Evolutionary conservation across 768 basidiomycete species (phyloP), one percentile per base, ranked within the genome.

Genomic region (Termitomyces eurrhizus): DNA sequence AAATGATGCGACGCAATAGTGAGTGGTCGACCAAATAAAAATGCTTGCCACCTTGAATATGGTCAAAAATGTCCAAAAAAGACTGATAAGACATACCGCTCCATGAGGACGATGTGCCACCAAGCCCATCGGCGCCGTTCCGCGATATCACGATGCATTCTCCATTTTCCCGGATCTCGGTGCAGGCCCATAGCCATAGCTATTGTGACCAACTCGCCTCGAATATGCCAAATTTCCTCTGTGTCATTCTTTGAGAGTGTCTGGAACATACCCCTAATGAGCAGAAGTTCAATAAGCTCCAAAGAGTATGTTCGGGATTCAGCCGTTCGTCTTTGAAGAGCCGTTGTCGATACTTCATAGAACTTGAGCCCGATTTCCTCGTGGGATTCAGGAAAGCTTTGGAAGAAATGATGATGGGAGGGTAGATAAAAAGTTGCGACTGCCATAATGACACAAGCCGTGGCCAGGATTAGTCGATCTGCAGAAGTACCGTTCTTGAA

Each of bases 101-200:
- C 92, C 36, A 92, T 78, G 56, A 91, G 77, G 41, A 93, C 73
- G 62, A 91, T 90, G 72, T 93, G 90, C 92, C 92, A 93, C 92
- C 92, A 93, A 7, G 90, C 89, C 92, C 92, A 93, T 57, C 92
- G 78, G 54, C 92, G 78, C 59, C 92, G 81, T 70, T 93, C 92
- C 39, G 89, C 87, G 11, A 86, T 74, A 60, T 85, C 85, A 59
- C 80, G 79, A 53, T 80, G 83, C 80, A 91, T 87, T 62, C 82
- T 81, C 81, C 86, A 91, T 69, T 86, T 86, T 48, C 83, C 85
- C n/a, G 92, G 92, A 73, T 93, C 92, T 21, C 92, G 85, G 73
- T 93, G 92, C 8, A 93, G 75, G 11, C 92, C 92, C 86, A 93
- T 87, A 13, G 91, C 92, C 64, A 85, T 88, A 8, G 81, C 89